A percentile compares a stretch with the other conserved stretches of the same genome.
phyloP scores from a whole-genome alignment of 768 basidiomycete species.

The Phallus indusiatus region DNA sequence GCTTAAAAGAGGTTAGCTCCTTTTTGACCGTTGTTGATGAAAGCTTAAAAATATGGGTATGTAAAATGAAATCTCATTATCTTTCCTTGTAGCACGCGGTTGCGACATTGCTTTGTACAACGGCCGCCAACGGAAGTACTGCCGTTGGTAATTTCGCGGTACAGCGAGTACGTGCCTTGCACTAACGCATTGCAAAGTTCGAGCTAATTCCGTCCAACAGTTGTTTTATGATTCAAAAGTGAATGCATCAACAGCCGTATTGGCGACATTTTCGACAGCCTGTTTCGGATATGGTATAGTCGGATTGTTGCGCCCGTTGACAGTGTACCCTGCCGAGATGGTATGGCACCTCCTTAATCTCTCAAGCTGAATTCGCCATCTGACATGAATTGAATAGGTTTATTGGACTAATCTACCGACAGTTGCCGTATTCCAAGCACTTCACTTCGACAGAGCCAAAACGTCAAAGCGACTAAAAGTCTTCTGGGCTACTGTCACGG shows the following conservation, averaged over 20 bases:
- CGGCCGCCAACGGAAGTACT: conserved; percentile 42
- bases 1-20: conserved; percentile 43
- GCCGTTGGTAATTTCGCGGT: conserved; percentile 55
- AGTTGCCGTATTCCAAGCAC: conserved; percentile 45
- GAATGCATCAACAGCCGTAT: conserved; percentile 42
- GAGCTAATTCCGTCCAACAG: conserved; percentile 20
- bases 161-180: conserved; percentile 32
- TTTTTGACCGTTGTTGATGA: neutral
- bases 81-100: conserved; percentile 38
- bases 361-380: neutral
- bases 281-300: conserved; percentile 46
- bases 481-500: conserved; percentile 17
- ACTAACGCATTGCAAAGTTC: neutral
- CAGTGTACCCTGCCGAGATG: conserved; percentile 55
- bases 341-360: conserved; percentile 13
- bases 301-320: conserved; percentile 47
- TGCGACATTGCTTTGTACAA: conserved; percentile 46
- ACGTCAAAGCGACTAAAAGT: conserved; percentile 13
- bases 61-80: neutral
- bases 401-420: conserved; percentile 50
- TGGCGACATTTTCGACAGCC: conserved; percentile 32
- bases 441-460: conserved; percentile 12
- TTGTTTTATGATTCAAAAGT: conserved; percentile 53
- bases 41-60: neutral
- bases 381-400: conserved; percentile 16